Base-by-base conservation (phyloP, 768 basidiomycete species). In the Serpula lacrymans region DNA sequence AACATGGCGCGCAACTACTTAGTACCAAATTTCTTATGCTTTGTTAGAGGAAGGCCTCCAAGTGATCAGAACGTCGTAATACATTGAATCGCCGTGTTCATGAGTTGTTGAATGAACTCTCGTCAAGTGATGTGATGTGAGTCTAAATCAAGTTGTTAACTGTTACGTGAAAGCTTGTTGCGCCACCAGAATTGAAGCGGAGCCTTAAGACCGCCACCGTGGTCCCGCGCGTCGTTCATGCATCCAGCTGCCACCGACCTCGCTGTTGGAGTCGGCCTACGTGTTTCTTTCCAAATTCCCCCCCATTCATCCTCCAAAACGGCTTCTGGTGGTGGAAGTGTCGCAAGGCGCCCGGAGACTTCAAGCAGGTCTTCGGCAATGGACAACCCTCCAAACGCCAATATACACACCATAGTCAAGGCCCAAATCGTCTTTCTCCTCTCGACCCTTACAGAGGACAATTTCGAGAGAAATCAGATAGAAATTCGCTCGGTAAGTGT, bases 361-460 rank as follows among this genome's bases (percentile, higher is more conserved):
- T 75, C 78, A 67, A 74, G 75, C 72, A 82, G 84, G 82, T 70
- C 72, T 54, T 82, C 83, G 71, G 78, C 82, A 68, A 88, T 88
- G 87, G 87, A 88, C 71, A 85, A 78, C 61, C 79, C 84, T 74
- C 78, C 84, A 67, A 82, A 65, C 60, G 82, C 84, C 62, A 88
- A 88, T 64, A 88, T 91, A 59, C 82, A 89, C 65, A 90, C 87
- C 60, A 91, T 91, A 64, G 89, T 92, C 70, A 89, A 88, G 68
- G 88, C 94, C 45, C 94, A 99, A 74, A 94, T 99, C 59, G 93
- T 95, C 51, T 98, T 99, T 68, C 77, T 97, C 43, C 78, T 99
- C 50, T 92, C 90, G 21, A 97, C 92, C 20, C 80, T 98, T 47
- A 92, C 90, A 44, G 95, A 98, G 68, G 95, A 98, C 55, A 93